Base-by-base conservation (phyloP, 2,329 filamentous ascomycete genomes). In the Plectosphaerella cucumerina region DNA sequence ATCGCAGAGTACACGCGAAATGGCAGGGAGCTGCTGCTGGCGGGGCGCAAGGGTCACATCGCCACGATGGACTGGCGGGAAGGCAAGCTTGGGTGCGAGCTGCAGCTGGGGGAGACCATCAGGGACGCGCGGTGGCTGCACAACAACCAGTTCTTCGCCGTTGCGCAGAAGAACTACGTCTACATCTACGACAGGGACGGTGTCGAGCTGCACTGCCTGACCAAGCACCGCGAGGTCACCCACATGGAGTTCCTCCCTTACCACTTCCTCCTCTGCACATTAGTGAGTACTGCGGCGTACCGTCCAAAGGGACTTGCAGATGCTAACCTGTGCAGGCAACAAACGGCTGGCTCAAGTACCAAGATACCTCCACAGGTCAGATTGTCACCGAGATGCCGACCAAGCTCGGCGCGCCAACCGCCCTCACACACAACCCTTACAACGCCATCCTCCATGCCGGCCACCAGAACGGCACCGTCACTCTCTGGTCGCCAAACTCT, bases 211-310 rank as follows among this genome's bases (percentile, higher is more conserved):
- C 94, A 99, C 68, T 92, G 89, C 65, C 72, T 99, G 63, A 86
- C 85, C 69, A 94, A 94, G 67, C 93, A 96, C 66, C 82, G 89
- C 55, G 94, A 99, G 67, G 89, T 95, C 14, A 87, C 89, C 12
- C 87, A 95, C 68, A 90, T 99, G 80, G 90, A 97, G 69, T 99
- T 97, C 65, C 75, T 97, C 14, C 93, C 93, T 1, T 97, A 97
- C 65, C 94, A 99, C 67, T 99, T 96, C 67, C 82, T 99, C 41
- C 78, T 99, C 46, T 89, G 89, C 17, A 96, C 91, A 17, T 81
- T 93, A 62, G 87, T 89, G 70, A 75, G 85, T 78, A 10, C 10
- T 12, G 4, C 23, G 14, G 11, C 6, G 18, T 15, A 4, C 4
- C 10, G 14, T 14, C 15, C n/a, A n/a, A n/a, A 2, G 9, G 22